Conservation (phyloP, 305 asterid species). For the Rubia tinctorum region DNA sequence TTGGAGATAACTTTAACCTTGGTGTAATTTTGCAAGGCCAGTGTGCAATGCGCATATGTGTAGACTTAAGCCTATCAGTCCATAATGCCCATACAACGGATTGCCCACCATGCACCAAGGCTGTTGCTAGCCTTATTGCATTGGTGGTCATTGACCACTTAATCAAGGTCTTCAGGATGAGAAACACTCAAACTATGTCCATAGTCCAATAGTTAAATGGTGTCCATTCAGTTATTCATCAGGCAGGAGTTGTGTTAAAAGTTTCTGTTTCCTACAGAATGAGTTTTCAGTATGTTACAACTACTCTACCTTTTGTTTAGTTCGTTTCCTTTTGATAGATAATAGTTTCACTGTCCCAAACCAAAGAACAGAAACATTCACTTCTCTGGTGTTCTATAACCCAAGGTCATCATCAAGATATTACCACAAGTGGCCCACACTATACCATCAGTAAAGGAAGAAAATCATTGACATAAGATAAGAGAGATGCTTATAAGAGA, state of each 20-base stretch:
- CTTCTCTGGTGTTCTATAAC: not conserved
- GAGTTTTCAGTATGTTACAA: not conserved
- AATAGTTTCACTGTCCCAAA: not conserved
- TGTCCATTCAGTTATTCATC: not conserved
- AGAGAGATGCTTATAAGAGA: not conserved
- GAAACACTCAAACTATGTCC: not conserved
- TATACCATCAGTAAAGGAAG: not conserved
- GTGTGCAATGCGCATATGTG: not conserved
- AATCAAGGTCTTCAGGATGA: not conserved
- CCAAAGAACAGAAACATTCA: not conserved
- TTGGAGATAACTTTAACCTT: not conserved
- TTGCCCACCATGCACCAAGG: not conserved
- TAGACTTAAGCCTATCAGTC: not conserved
- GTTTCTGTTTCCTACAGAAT: not conserved
- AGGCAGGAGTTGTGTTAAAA: not conserved
- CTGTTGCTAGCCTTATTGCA: not conserved
- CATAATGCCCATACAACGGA: not conserved
- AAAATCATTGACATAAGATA: not conserved
- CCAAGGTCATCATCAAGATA: not conserved
- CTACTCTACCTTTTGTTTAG: not conserved
- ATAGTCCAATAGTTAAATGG: not conserved
- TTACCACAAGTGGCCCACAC: not conserved
- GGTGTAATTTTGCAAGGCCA: not conserved
- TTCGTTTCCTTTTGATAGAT: not conserved
- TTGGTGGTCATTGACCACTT: not conserved